Evolutionary conservation across 2,329 filamentous ascomycete species (phyloP), one percentile per base, ranked within the genome.

Genomic region (Didymella pinodella): DNA sequence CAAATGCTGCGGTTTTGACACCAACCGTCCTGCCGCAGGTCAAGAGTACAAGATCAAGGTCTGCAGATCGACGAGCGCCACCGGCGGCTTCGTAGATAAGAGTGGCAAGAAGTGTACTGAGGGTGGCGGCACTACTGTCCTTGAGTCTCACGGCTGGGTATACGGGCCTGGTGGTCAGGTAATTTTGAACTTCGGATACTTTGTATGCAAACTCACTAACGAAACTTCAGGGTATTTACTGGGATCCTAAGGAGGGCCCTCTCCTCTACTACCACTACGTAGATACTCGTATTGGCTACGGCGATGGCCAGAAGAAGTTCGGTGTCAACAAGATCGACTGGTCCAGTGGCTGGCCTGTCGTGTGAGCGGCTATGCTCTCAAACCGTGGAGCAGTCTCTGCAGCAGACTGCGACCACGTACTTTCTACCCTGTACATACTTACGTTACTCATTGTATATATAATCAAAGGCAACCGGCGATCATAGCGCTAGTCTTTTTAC

Each of bases 111-210:
- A 79, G 31, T 90, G 87, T 70, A 82, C 78, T 0, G 67, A 77
- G 7, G 82, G 83, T 43, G 88, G 88, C 8, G 88, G 88, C 1
- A 88, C 85, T 0, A 77, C 85, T 4, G 83, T 91, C 0, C 78
- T 90, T 0, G 81, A 83, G 62, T 85, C 81, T 14, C 86, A 90
- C 64, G 84, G 76, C 6, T 83, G 76, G 26, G 81, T 89, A 0
- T 90, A 90, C 65, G 88, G 84, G 29, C 88, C 88, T 16, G 88
- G 88, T 61, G 87, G 87, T 36, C 87, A 90, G 73, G 86, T 22
- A 22, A 22, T 22, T 22, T 22, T 2, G 11, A 11, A 31, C 29
- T 11, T 31, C 3, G 6, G 10, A 11, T 11, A 8, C 11, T 2
- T 8, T 11, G 5, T 29, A 29, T 31, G 3, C 3, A 8, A 11